Conservation (phyloP, 768 basidiomycete species). For the Leccinum boreale region DNA sequence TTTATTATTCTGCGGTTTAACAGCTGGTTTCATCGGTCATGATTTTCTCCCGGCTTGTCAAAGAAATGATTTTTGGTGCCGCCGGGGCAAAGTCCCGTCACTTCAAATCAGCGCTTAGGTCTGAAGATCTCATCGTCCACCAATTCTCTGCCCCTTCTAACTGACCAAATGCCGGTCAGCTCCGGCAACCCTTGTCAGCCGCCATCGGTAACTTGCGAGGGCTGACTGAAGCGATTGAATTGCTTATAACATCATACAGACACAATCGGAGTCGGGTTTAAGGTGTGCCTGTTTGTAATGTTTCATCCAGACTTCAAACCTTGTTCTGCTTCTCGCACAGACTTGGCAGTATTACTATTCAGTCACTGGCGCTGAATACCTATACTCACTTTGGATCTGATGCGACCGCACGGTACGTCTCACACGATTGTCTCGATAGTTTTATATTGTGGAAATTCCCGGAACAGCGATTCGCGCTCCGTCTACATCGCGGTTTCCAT, state of each 20-base stretch:
- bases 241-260: conserved; percentile 15
- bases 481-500: conserved; percentile 13
- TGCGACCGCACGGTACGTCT: conserved; percentile 11
- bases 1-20: background rate
- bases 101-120: background rate
- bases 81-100: background rate
- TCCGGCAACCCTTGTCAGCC: conserved; percentile 5
- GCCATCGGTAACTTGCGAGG: conserved; percentile 11
- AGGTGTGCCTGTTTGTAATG: conserved; percentile 17
- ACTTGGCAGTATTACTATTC: background rate
- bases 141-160: background rate
- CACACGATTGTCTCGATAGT: conserved; percentile 1
- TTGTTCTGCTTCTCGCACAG: conserved; percentile 11
- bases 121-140: background rate
- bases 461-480: background rate
- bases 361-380: conserved; percentile 1
- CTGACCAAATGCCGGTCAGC: background rate
- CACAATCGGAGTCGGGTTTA: conserved; percentile 20
- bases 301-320: conserved; percentile 15
- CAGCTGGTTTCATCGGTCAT: background rate
- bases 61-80: background rate
- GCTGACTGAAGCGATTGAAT: conserved; percentile 27
- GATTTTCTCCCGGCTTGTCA: background rate
- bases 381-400: background rate
- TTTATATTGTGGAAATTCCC: background rate